phyloP scores from a whole-genome alignment of 2,329 filamentous ascomycete species.

The Zalaria obscura region DNA sequence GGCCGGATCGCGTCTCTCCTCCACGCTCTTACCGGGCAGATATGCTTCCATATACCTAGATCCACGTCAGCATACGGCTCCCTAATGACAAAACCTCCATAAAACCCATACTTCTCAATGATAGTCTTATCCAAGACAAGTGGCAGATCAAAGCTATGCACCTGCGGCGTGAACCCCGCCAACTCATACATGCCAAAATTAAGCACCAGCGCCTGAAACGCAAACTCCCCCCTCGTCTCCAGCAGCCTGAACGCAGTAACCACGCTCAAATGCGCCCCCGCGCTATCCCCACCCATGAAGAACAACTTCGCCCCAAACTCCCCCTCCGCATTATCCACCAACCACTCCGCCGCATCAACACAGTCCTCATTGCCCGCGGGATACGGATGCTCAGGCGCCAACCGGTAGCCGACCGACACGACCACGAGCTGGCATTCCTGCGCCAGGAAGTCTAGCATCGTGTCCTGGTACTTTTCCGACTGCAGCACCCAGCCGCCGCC shows the following conservation, averaged over 20 bases:
- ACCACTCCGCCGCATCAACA: constrained; percentile 40
- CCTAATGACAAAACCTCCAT: constrained; percentile 1
- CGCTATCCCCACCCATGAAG: constrained; percentile 35
- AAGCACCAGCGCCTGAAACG: constrained; percentile 35
- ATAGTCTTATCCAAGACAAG: constrained; percentile 32
- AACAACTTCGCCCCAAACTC: constrained; percentile 26
- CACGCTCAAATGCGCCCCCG: constrained; percentile 36
- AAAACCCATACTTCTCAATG: constrained; percentile 21
- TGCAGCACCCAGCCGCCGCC: constrained; percentile 34
- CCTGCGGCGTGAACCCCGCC: constrained; percentile 26
- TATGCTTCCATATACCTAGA: constrained; percentile 30
- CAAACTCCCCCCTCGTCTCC: constrained; percentile 21
- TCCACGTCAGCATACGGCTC: no score
- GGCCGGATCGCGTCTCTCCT: constrained; percentile 27
- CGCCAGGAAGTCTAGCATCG: constrained; percentile 34
- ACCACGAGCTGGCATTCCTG: constrained; percentile 34
- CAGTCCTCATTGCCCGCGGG: constrained; percentile 42
- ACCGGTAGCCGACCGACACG: constrained; percentile 43
- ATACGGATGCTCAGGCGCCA: constrained; percentile 45
- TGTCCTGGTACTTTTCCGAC: constrained; percentile 28
- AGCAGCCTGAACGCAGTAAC: constrained; percentile 35
- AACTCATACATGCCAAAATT: constrained; percentile 41
- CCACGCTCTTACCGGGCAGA: constrained; percentile 25
- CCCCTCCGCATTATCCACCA: constrained; percentile 32
- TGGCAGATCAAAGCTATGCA: constrained; percentile 23